Conservation (phyloP, 2,329 filamentous ascomycete species). For the Fusarium nelsonii region DNA sequence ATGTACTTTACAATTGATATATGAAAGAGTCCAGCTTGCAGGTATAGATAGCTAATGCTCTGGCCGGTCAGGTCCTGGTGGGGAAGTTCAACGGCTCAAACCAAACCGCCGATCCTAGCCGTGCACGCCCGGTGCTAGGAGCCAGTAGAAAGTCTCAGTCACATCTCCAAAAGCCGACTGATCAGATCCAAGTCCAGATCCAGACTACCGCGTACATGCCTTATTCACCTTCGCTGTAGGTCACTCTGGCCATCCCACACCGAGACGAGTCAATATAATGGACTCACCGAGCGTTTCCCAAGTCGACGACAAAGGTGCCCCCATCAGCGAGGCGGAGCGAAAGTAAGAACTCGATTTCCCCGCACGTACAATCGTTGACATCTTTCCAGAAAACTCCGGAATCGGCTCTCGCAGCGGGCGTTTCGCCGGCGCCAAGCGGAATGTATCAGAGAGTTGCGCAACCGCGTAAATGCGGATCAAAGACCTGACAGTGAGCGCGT, state of each 20-base stretch:
- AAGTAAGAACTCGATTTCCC: constrained; percentile 9
- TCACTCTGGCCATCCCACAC: constrained; percentile 9
- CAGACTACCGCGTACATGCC: neutral
- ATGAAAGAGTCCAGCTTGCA: too few species aligned
- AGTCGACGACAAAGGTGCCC: constrained; percentile 2
- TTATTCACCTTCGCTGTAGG: neutral
- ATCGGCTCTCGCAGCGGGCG: constrained; percentile 50
- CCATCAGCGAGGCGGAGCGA: constrained; percentile 22
- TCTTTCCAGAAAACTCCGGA: constrained; percentile 48
- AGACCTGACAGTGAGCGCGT: constrained; percentile 44
- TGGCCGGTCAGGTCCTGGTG: neutral
- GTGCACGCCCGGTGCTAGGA: neutral
- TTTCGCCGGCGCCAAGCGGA: constrained; percentile 51
- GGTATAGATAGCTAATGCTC: too few species aligned
- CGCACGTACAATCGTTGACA: neutral
- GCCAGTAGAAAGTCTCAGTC: neutral
- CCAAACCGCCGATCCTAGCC: neutral
- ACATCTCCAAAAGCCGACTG: neutral
- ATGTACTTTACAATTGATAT: too few species aligned
- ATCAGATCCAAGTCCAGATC: neutral
- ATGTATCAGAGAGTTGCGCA: constrained; percentile 46
- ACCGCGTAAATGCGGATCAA: constrained; percentile 40
- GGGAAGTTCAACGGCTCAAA: neutral
- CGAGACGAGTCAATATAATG: constrained; percentile 14
- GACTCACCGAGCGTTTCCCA: constrained; percentile 9